Evolutionary conservation across 2,329 filamentous ascomycete species (phyloP), one percentile per base, ranked within the genome.

Genomic region (Fonsecaea pedrosoi): DNA sequence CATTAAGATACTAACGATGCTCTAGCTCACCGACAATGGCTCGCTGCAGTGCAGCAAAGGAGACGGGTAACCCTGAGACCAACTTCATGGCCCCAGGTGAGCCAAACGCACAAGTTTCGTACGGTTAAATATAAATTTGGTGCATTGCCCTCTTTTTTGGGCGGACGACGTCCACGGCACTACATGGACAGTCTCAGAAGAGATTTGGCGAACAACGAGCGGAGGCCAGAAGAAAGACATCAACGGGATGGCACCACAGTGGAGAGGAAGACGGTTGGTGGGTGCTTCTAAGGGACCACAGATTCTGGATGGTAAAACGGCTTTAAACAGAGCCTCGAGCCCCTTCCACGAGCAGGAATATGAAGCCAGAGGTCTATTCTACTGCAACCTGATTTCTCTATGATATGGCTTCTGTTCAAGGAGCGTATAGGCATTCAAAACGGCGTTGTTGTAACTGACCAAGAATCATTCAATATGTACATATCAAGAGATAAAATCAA

Each of bases 21-120:
- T n/a, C 48, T 69, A 96, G 94, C 84, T 97, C 94, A 70, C 94
- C 95, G 60, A 99, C 95, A 66, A 99, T 99, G 95, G 95, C 95
- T 68, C 91, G 95, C 77, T 97, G 93, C 85, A 96, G 93, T 58
- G 94, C 92, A 61, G 91, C 94, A 45, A 98, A 97, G 86, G 91
- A 90, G 66, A 89, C 88, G 9, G 89, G 89, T 68, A 91, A 93
- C 81, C 87, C 90, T 65, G 85, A 91, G 78, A 93, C 88, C 63
- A 92, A 93, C 81, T 87, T 92, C 73, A 90, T 93, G 89, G 90
- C 90, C 62, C 84, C 89, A 25, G 91, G 90, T 65, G 82, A 83
- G 72, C 81, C 80, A 71, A 25, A 61, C 15, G 32, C 18, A 2
- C 59, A 40, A 35, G 42, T 61, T 25, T 61, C 59, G 34, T 61